A percentile compares a stretch with the other conserved stretches of the same genome.
phyloP scores from a whole-genome alignment of 2,329 filamentous ascomycete genomes.

The Botrytis elliptica region DNA sequence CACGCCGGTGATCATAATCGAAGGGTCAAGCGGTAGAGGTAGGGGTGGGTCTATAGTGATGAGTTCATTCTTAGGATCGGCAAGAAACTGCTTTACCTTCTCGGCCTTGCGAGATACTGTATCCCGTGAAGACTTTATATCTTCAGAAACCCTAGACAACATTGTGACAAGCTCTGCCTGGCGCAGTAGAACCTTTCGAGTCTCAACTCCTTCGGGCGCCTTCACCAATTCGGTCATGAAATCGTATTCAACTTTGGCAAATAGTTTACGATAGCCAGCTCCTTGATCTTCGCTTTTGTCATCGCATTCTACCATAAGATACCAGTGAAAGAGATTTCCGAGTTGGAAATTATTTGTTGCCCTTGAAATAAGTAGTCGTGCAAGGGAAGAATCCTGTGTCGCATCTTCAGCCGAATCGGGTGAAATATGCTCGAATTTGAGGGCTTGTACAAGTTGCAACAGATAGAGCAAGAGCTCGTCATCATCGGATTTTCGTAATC shows the following conservation, averaged over 20 bases:
- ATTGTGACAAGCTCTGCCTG: constrained; percentile 89
- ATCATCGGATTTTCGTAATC: constrained; percentile 87
- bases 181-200: constrained; percentile 72
- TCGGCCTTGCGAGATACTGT: constrained; percentile 80
- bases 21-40: constrained; percentile 84
- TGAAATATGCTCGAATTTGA: constrained; percentile 85
- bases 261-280: constrained; percentile 76
- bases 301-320: constrained; percentile 96
- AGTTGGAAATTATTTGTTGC: constrained; percentile 86
- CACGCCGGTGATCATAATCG: constrained; percentile 73
- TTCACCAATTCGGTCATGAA: constrained; percentile 88
- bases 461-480: constrained; percentile 88
- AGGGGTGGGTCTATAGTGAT: constrained; percentile 79
- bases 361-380: constrained; percentile 82
- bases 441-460: constrained; percentile 88
- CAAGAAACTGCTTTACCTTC: constrained; percentile 77
- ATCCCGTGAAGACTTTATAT: constrained; percentile 72
- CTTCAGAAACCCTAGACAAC: constrained; percentile 82
- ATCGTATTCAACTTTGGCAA: constrained; percentile 90
- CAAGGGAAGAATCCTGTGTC: constrained; percentile 76
- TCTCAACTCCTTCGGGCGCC: constrained; percentile 66
- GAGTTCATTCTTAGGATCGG: constrained; percentile 88
- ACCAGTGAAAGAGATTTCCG: constrained; percentile 97
- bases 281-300: constrained; percentile 68
- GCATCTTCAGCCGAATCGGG: constrained; percentile 60